These are phyloP conservation scores for Candida chauliodis DNA, from an alignment of 805 yeast species.

Conservation along the genomic window DNA sequence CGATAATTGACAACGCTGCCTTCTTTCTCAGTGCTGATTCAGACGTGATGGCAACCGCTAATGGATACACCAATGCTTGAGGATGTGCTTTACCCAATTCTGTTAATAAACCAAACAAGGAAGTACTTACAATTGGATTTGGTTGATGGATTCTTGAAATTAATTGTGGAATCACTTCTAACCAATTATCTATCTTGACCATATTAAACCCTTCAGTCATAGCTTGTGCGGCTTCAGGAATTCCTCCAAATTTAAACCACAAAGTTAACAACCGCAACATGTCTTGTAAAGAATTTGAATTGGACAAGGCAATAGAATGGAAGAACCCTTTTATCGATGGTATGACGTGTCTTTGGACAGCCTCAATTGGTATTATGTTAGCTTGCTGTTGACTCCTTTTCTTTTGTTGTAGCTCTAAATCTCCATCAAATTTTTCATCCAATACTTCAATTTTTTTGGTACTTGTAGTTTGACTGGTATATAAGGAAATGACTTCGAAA, in stretches of 20 bases:
- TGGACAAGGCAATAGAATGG: slow-evolving; percentile 86
- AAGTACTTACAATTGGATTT: slow-evolving; percentile 73
- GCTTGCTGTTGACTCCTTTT: slow-evolving; percentile 17
- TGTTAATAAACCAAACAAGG: slow-evolving; percentile 74
- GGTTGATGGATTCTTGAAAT: slow-evolving; percentile 97
- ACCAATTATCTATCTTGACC: slow-evolving; percentile 90
- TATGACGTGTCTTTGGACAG: slow-evolving; percentile 81
- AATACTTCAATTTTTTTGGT: slow-evolving; percentile 13
- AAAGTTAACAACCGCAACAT: slow-evolving; percentile 83
- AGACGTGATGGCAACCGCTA: slow-evolving; percentile 93
- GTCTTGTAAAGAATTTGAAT: slow-evolving; percentile 86
- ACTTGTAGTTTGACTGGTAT: slow-evolving; percentile 27
- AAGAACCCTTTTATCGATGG: slow-evolving; percentile 97
- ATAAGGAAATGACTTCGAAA: slow-evolving; percentile 83
- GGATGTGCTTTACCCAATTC: slow-evolving; percentile 95
- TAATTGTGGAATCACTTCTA: slow-evolving; percentile 91
- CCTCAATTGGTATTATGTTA: slow-evolving; percentile 41
- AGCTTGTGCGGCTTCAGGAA: slow-evolving; percentile 85
- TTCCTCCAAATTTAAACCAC: slow-evolving; percentile 96
- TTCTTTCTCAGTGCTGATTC: slow-evolving; percentile 85
- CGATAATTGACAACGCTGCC: slow-evolving; percentile 89
- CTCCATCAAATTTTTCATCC: slow-evolving; percentile 12
- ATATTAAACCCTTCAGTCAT: slow-evolving; percentile 86
- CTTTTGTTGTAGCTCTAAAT: slow-evolving; percentile 11
- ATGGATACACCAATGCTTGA: slow-evolving; percentile 91